Base-by-base conservation (phyloP, 352 stramenopile species). In the Phytophthora agathidicida region DNA sequence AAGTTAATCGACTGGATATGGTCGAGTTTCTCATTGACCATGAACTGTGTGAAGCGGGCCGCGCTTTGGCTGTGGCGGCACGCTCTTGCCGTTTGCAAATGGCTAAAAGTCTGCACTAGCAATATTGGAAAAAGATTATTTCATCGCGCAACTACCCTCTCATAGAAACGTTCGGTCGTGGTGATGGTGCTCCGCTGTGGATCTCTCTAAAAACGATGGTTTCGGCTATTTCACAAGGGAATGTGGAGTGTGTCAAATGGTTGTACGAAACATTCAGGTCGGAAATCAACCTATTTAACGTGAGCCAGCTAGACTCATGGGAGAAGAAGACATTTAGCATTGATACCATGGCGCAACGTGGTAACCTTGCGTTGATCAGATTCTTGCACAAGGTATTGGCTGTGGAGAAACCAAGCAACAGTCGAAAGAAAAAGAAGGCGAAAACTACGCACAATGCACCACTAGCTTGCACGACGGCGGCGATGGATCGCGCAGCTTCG, bases 31-130 rank as follows among this genome's bases (percentile, higher is more conserved):
- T 55, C 2, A 55, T 55, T 24, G 11, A 45, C 7, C n/a, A 37
- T n/a, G 45, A 55, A 19, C 16, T 42, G n/a, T 9, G 44, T 13
- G 46, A 55, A 36, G 33, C 46, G 2, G 46, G 46, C 45, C 46
- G 33, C 36, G 46, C 46, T 2, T 20, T 55, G 46, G 20, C 2
- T 3, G 5, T 26, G n/a, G 47, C 33, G 5, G 37, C 33, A 32
- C 11, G 11, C 10, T 10, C 11, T 17, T 37, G 33, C 8, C n/a
- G 19, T 14, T 14, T 55, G 5, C 8, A 22, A 14, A 55, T 45
- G 47, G 37, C 47, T 13, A 41, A 28, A 13, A 14, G 45, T 2
- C 47, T 55, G 2, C 16, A 55, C 27, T 3, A 17, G 11, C 24
- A 17, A 2, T 54, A 55, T 17, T 46, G 47, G 47, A 1, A 44